These are phyloP conservation scores for Friedmanniomyces simplex DNA, from an alignment of 495 filamentous ascomycete genomes.

Conservation along the genomic window DNA sequence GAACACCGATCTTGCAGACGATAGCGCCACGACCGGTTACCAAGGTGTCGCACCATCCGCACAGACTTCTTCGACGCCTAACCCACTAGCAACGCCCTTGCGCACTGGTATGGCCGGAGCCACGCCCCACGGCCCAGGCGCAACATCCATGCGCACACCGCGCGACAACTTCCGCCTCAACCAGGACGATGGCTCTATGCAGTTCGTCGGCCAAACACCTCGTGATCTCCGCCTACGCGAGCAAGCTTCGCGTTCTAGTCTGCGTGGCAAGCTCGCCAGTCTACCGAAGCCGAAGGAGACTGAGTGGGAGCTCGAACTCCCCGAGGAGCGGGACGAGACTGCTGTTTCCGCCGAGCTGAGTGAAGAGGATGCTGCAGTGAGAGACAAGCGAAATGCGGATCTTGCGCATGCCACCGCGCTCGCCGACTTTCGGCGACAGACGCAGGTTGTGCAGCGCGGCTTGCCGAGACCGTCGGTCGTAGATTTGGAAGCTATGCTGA, in stretches of 20 bases:
- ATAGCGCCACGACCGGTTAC: slow-evolving; percentile 78
- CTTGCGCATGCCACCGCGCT: slow-evolving; percentile 59
- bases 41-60: slow-evolving; percentile 73
- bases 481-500: slow-evolving; percentile 57
- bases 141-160: slow-evolving; percentile 84
- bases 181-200: slow-evolving; percentile 49
- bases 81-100: slow-evolving; percentile 88
- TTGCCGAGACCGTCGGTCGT: slow-evolving; percentile 69
- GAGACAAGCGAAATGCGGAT: slow-evolving; percentile 61
- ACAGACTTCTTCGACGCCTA: slow-evolving; percentile 77
- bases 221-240: slow-evolving; percentile 67
- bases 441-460: slow-evolving; percentile 76
- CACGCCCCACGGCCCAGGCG: slow-evolving; percentile 56
- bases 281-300: slow-evolving; percentile 86
- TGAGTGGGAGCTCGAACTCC: slow-evolving; percentile 85
- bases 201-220: slow-evolving; percentile 65
- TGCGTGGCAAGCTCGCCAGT: slow-evolving; percentile 62
- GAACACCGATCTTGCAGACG: slow-evolving; percentile 69
- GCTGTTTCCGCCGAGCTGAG: slow-evolving; percentile 41
- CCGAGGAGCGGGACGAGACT: slow-evolving; percentile 65
- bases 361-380: slow-evolving; percentile 77
- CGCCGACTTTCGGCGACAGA: slow-evolving; percentile 71
- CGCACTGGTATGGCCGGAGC: slow-evolving; percentile 64
- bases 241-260: slow-evolving; percentile 54
- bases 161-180: slow-evolving; percentile 86